phyloP scores from a whole-genome alignment of 2,329 filamentous ascomycete species.

The Hawksworthiomyces lignivorus region DNA sequence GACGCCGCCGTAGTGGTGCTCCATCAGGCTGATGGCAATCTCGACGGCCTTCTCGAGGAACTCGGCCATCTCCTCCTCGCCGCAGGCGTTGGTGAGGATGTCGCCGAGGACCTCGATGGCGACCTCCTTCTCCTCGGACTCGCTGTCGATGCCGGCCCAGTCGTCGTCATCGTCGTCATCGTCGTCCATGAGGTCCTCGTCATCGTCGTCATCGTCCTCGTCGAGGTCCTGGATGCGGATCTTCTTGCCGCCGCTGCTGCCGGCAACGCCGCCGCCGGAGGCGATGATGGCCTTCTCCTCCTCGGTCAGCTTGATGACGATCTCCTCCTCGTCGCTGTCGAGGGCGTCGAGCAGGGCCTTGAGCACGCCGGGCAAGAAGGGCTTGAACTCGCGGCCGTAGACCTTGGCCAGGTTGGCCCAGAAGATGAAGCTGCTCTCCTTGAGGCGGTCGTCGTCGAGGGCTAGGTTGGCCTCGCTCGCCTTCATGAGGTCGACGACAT shows the following conservation, averaged over 20 bases:
- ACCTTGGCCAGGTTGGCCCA: constrained; percentile 95
- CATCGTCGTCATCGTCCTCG: constrained; percentile 50
- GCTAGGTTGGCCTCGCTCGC: constrained; percentile 85
- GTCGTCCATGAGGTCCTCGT: constrained; percentile 51
- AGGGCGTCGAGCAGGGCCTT: constrained; percentile 77
- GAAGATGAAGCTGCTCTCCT: constrained; percentile 94
- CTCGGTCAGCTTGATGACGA: constrained; percentile 67
- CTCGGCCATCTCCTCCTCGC: constrained; percentile 61
- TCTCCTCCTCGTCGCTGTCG: constrained; percentile 81
- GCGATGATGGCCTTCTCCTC: constrained; percentile 67
- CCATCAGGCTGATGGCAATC: constrained; percentile 68
- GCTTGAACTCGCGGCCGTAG: constrained; percentile 75
- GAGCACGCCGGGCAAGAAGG: constrained; percentile 71
- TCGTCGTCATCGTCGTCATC: constrained; percentile 72
- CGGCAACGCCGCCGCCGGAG: constrained; percentile 7
- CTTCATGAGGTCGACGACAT: constrained; percentile 82
- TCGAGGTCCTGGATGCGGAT: constrained; percentile 63
- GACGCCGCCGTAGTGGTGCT: constrained; percentile 88
- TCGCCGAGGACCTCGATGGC: constrained; percentile 92
- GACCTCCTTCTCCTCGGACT: constrained; percentile 95
- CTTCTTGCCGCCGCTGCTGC: constrained; percentile 49
- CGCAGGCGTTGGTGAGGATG: constrained; percentile 78
- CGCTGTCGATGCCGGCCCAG: constrained; percentile 72
- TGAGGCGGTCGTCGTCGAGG: constrained; percentile 81
- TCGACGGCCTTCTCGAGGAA: constrained; percentile 87